Evolutionary conservation across 208 protist species (phyloP).

Genomic region (Trichomonas tenax): DNA sequence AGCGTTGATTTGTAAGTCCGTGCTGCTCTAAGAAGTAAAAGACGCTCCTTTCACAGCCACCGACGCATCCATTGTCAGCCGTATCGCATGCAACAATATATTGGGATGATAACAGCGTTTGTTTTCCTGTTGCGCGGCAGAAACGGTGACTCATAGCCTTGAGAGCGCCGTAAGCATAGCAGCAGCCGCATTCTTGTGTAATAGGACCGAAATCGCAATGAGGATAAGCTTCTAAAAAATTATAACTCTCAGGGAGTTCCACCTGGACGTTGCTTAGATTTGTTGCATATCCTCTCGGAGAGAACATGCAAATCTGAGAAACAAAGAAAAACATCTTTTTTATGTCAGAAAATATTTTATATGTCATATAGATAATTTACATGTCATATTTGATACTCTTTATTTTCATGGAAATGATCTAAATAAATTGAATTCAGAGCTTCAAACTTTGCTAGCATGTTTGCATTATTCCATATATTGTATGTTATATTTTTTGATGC

Average conservation of each 20-base stretch:
- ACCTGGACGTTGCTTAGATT: background rate
- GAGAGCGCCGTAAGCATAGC: background rate
- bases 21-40: background rate
- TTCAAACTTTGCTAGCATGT: no score
- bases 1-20: background rate
- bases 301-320: background rate
- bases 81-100: background rate
- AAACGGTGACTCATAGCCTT: constrained; percentile 4
- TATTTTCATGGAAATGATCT: no score
- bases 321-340: background rate
- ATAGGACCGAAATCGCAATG: background rate
- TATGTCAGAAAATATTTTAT: no score
- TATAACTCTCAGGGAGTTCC: background rate
- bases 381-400: no score
- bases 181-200: background rate
- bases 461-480: no score
- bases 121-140: background rate
- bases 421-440: no score
- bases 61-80: background rate
- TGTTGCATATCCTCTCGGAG: background rate
- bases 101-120: background rate
- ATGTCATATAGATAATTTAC: no score
- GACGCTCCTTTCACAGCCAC: background rate
- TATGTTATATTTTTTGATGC: no score
- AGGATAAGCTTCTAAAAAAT: background rate